A percentile compares a stretch with the other conserved stretches of the same genome.
Evolutionary conservation across 2,329 filamentous ascomycete genomes (phyloP).

Genomic region (Trichoderma sp.): DNA sequence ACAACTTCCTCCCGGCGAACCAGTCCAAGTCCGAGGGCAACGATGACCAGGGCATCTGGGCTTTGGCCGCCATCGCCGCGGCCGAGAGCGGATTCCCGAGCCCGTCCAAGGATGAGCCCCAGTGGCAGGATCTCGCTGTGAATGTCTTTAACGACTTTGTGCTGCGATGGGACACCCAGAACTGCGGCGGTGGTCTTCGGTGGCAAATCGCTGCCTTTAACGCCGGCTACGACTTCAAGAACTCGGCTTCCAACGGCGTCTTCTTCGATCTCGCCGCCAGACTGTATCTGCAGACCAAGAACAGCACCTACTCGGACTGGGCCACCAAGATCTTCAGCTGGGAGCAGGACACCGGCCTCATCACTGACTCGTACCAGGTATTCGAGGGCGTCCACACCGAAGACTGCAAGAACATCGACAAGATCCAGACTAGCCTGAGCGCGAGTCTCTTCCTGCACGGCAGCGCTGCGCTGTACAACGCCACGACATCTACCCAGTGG

Average conservation of each 20-base stretch:
- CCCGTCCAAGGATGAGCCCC: slow-evolving; percentile 54
- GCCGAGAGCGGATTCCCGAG: slow-evolving; percentile 71
- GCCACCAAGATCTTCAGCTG: slow-evolving; percentile 65
- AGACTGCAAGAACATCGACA: slow-evolving; percentile 53
- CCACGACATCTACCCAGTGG: slow-evolving; percentile 50
- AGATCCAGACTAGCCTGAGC: slow-evolving; percentile 60
- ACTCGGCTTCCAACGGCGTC: slow-evolving; percentile 55
- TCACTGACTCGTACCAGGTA: slow-evolving; percentile 61
- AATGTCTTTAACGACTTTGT: slow-evolving; percentile 57
- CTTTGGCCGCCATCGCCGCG: slow-evolving; percentile 69
- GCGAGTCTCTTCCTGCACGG: slow-evolving; percentile 58
- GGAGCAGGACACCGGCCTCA: slow-evolving; percentile 54
- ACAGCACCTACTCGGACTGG: slow-evolving; percentile 63
- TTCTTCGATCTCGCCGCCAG: slow-evolving; percentile 67
- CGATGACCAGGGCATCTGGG: slow-evolving; percentile 76
- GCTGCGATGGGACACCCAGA: slow-evolving; percentile 38
- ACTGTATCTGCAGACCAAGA: slow-evolving; percentile 68
- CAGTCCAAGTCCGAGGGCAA: slow-evolving; percentile 58
- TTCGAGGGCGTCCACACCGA: slow-evolving; percentile 57
- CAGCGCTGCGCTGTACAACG: slow-evolving; percentile 64
- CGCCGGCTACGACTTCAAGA: slow-evolving; percentile 61
- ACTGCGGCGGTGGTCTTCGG: slow-evolving; percentile 69
- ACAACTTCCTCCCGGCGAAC: slow-evolving; percentile 61
- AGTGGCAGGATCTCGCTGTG: slow-evolving; percentile 72
- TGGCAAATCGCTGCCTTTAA: slow-evolving; percentile 79